Conservation (phyloP, 257 asterid species). For the Rubia yunnanensis region DNA sequence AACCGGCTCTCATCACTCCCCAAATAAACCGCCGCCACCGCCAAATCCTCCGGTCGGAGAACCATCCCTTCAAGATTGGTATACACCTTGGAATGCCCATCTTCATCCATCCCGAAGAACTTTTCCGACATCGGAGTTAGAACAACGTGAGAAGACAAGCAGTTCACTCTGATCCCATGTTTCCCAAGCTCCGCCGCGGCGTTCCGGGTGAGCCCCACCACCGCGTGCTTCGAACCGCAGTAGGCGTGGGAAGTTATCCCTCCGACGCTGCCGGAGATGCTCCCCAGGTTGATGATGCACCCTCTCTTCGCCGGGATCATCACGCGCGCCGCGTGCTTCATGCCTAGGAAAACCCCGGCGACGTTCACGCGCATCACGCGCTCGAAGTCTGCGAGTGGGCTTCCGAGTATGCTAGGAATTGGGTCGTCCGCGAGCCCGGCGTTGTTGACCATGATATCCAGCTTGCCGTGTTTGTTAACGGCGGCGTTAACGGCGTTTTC, state of each 20-base stretch:
- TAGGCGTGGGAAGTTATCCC: constrained; percentile 23
- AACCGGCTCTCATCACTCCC: constrained; percentile 31
- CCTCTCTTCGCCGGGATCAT: constrained; percentile 31
- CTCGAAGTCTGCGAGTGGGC: neutral
- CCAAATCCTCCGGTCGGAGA: constrained; percentile 25
- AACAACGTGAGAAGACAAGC: constrained; percentile 25
- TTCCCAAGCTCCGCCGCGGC: constrained; percentile 23
- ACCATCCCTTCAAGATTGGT: constrained; percentile 11
- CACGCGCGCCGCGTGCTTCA: constrained; percentile 36
- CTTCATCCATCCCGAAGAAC: constrained; percentile 6
- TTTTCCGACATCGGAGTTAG: constrained; percentile 11
- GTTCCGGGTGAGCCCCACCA: constrained; percentile 20
- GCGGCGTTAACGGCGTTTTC: neutral
- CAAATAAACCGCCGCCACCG: constrained; percentile 22
- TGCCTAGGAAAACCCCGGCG: constrained; percentile 24
- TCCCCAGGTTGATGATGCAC: constrained; percentile 22
- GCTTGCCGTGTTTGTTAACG: constrained; percentile 18
- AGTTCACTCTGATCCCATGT: constrained; percentile 33
- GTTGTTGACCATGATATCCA: constrained; percentile 33
- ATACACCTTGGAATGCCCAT: neutral
- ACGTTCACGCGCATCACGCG: constrained; percentile 22
- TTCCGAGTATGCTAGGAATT: constrained; percentile 16
- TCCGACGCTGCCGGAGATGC: constrained; percentile 13
- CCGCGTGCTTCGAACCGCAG: constrained; percentile 26
- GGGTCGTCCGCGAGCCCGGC: constrained; percentile 17